Evolutionary conservation across 2,329 filamentous ascomycete species (phyloP), one percentile per base, ranked within the genome.

Genomic region (Aspergillus proliferans): DNA sequence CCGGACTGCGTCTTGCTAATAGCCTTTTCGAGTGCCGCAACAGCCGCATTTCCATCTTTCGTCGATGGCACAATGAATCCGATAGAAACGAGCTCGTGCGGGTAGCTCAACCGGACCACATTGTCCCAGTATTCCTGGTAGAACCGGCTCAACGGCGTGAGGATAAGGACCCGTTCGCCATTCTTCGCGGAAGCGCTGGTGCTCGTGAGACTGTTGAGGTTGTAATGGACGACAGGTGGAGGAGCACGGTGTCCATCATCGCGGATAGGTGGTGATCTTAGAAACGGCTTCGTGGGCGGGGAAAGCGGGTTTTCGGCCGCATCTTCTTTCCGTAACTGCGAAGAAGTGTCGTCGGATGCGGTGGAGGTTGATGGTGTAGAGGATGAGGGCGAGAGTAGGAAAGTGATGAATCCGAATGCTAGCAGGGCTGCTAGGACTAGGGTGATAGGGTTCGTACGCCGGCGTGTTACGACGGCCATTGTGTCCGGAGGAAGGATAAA

Each of bases 71-170:
- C 84, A 65, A 98, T 97, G 74, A 97, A 98, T 36, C 89, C 93
- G 24, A 98, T 78, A 1, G 89, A 94, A 64, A 98, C 94, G 55
- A 97, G 82, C 51, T 95, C 87, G 72, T 96, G 93, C 3, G 93
- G 93, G 68, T 97, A 98, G 62, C 73, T 80, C 48, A 98, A 79
- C 65, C 82, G 82, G 58, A 91, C 69, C 24, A 98, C 77, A 62
- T 97, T 98, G 68, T 94, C 86, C 92, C 93, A 98, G 76, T 97
- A 98, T 58, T 81, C 84, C 60, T 87, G 85, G 71, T 96, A 97
- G 77, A 97, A 98, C 54, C 88, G 83, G 28, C 89, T 87, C 72
- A 98, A 84, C 8, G 93, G 93, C 1, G 93, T 96, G 52, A 98
- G 80, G 64, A 98, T 87, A 48, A 98, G 83, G 51, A 98, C 79